Evolutionary conservation across 2,329 filamentous ascomycete genomes (phyloP).

Genomic region (Colletotrichum endophyticum): DNA sequence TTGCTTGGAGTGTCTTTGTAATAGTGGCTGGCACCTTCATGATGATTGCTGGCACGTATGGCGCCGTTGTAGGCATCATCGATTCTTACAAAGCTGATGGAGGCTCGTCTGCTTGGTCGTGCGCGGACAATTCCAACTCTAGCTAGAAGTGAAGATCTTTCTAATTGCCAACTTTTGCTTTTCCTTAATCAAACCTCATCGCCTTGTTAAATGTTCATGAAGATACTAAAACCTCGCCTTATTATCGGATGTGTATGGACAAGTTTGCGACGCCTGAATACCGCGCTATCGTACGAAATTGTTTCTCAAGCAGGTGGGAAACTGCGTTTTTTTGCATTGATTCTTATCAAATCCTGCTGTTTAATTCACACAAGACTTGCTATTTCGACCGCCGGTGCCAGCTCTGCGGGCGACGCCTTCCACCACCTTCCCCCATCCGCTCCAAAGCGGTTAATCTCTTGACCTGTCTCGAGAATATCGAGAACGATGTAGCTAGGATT

Average conservation of each 20-base stretch:
- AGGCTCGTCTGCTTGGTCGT: conserved; percentile 10
- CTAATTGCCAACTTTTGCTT: not conserved
- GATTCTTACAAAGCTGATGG: conserved; percentile 1
- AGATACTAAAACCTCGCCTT: not conserved
- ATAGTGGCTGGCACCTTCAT: conserved; percentile 12
- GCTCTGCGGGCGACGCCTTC: not conserved
- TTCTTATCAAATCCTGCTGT: not conserved
- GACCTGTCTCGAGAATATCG: not conserved
- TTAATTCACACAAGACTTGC: not conserved
- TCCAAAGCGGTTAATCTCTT: not conserved
- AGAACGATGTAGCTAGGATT: not conserved
- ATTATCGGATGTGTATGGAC: not conserved
- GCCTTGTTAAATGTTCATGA: fast-evolving
- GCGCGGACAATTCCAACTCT: conserved; percentile 14
- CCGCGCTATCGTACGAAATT: too few species aligned
- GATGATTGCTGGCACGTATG: conserved; percentile 16
- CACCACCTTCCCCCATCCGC: not conserved
- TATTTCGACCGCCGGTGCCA: not conserved
- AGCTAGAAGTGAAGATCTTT: not conserved
- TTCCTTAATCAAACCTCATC: not conserved
- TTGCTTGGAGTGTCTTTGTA: conserved; percentile 22
- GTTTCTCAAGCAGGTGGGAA: not conserved
- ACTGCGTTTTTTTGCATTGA: fast-evolving
- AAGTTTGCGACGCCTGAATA: not conserved
- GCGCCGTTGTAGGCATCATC: conserved; percentile 8